These are phyloP conservation scores for Alternaria brassicicola DNA, from an alignment of 2,329 filamentous ascomycete genomes.

Conservation along the genomic window DNA sequence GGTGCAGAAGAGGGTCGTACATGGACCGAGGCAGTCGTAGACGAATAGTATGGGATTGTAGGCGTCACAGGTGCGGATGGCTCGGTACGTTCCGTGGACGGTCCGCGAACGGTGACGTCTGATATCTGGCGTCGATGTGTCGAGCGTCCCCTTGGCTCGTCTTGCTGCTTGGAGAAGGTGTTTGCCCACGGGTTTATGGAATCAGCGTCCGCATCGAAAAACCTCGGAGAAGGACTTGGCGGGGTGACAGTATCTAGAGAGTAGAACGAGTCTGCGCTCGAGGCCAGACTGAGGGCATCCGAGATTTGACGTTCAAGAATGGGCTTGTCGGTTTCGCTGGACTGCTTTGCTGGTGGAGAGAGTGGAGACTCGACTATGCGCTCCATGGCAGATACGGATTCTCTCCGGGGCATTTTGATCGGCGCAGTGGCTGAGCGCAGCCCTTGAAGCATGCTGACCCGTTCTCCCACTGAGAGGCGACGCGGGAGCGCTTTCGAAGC, in stretches of 20 bases:
- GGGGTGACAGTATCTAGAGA: constrained; percentile 36
- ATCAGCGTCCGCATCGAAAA: constrained; percentile 38
- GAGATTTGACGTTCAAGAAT: constrained; percentile 31
- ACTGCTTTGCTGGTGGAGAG: constrained; percentile 8
- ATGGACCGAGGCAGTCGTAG: constrained; percentile 26
- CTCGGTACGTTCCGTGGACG: constrained; percentile 22
- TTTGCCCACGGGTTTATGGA: constrained; percentile 39
- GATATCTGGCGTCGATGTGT: constrained; percentile 47
- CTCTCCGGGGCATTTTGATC: constrained; percentile 9
- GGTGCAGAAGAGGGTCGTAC: constrained; percentile 42
- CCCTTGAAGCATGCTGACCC: constrained; percentile 41
- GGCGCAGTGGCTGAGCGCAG: constrained; percentile 39
- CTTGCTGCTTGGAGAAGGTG: constrained; percentile 10
- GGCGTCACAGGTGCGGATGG: constrained; percentile 30
- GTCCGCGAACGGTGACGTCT: constrained; percentile 43
- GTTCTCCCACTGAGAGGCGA: constrained; percentile 38
- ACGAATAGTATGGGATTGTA: constrained; percentile 24
- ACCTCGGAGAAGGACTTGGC: constrained; percentile 39
- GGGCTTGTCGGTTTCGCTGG: constrained; percentile 12
- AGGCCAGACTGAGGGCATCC: constrained; percentile 43
- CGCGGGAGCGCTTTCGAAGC: constrained; percentile 16
- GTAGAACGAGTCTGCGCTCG: constrained; percentile 48
- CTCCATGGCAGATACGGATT: constrained; percentile 25
- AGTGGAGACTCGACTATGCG: constrained; percentile 27
- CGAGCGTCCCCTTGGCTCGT: constrained; percentile 34